These are phyloP conservation scores for Odonthalia washingtoniensis DNA, from an alignment of 31 red algal genomes.

Conservation along the genomic window DNA sequence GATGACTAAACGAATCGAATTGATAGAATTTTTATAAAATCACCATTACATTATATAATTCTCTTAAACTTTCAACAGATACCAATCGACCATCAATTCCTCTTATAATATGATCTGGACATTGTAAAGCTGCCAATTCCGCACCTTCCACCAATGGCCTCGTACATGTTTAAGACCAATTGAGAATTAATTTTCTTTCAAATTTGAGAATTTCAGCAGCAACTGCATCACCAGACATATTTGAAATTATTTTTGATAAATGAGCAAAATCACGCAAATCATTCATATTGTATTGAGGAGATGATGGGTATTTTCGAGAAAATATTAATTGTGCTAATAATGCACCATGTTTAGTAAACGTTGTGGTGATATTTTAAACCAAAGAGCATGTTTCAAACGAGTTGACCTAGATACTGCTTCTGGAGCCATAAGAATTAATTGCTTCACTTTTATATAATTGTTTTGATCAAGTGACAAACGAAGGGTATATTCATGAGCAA, in stretches of 20 bases:
- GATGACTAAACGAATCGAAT: too few species aligned
- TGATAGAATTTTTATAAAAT: too few species aligned
- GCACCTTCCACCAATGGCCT: slow-evolving; percentile 58
- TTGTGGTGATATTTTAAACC: slow-evolving; percentile 82
- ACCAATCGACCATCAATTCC: slow-evolving; percentile 69
- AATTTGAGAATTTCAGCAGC: slow-evolving; percentile 48
- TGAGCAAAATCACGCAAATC: slow-evolving; percentile 64
- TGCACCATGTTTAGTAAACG: slow-evolving; percentile 71
- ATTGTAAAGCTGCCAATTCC: neutral
- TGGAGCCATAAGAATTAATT: slow-evolving; percentile 70
- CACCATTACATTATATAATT: slow-evolving; percentile 48
- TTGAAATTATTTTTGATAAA: slow-evolving; percentile 46
- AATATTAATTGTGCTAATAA: slow-evolving; percentile 63
- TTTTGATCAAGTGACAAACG: too few species aligned
- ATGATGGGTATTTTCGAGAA: slow-evolving; percentile 29
- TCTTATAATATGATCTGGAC: slow-evolving; percentile 63
- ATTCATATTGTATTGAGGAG: slow-evolving; percentile 44
- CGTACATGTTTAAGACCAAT: slow-evolving; percentile 49
- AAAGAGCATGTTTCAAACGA: slow-evolving; percentile 37
- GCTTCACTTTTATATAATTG: slow-evolving; percentile 23
- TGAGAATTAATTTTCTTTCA: neutral
- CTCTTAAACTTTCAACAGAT: slow-evolving; percentile 45
- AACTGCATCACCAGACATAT: slow-evolving; percentile 71
- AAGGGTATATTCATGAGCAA: slow-evolving; percentile 77
- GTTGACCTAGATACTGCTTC: slow-evolving; percentile 61